Evolutionary conservation across 768 basidiomycete species (phyloP), one percentile per base, ranked within the genome.

Genomic region (Mycena rosella): DNA sequence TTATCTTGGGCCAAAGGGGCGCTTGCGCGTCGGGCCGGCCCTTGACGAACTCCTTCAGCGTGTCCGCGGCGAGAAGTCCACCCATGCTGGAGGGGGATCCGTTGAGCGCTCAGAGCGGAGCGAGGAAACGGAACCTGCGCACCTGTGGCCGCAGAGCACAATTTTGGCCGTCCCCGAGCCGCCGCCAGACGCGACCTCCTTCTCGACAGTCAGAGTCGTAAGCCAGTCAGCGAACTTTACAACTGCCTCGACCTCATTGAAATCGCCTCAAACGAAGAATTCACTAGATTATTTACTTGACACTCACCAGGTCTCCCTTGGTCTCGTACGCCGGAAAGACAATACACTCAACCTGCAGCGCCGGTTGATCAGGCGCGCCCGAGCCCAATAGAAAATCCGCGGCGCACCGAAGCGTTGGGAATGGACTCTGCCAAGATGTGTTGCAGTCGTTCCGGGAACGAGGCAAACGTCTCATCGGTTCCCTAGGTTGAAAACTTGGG

Each of bases 261-360:
- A 47, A 34, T 14, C 42, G 18, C 14, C 14, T 44, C 24, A 55
- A 49, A 61, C 54, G 36, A 36, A 56, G 45, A 56, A 24, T 42
- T 3, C 27, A 2, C 24, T 1, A 20, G 5, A 8, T 22, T 9
- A 47, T 22, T 22, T 10, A 14, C 10, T 10, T 26, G 14, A 13
- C 13, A 82, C 89, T 71, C 74, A 96, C 95, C 78, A 98, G 80
- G 61, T 96, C 91, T 48, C 96, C 96, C 78, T 95, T 96, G 9
- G 96, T 97, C 92, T 98, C 93, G 72, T 97, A 98, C 2, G 89
- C 90, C 26, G 96, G 96, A 74, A 97, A 98, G 17, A 95, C 83
- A n/a, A 91, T 79, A 67, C 87, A 91, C 76, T 96, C 93, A 13
- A 93, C 88, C 34, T 74, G 74, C 6, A 88, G 78, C 1, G 27